phyloP scores from a whole-genome alignment of 139 green algal species.

The Pleodorina starrii region DNA sequence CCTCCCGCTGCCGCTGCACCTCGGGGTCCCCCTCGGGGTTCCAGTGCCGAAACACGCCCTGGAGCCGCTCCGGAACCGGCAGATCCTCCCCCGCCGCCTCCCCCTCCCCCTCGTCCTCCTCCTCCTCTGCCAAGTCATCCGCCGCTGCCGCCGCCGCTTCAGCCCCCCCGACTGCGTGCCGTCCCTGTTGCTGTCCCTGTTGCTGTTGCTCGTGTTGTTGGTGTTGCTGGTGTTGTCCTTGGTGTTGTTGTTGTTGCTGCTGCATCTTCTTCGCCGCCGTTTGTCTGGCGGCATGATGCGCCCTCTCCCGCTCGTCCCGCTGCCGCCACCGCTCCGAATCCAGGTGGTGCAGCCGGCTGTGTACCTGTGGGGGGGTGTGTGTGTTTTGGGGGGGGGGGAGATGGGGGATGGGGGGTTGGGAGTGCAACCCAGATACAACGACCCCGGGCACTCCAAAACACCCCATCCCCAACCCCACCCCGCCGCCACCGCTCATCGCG shows the following conservation, averaged over 20 bases:
- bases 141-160: constrained; percentile 6
- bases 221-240: too few species aligned
- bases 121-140: too few species aligned
- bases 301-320: background rate
- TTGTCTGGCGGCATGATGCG: too few species aligned
- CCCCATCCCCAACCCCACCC: too few species aligned
- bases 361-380: constrained; percentile 12
- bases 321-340: constrained; percentile 59
- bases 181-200: background rate
- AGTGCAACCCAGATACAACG: too few species aligned
- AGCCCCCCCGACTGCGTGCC: constrained; percentile 11
- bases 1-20: constrained; percentile 61
- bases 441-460: too few species aligned
- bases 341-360: constrained; percentile 71
- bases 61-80: background rate
- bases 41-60: constrained; percentile 48
- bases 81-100: background rate
- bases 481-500: too few species aligned
- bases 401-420: background rate
- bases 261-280: too few species aligned
- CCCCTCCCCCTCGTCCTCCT: constrained; percentile 5
- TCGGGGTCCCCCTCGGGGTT: constrained; percentile 45
- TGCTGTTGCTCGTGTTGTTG: background rate
- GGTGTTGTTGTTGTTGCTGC: too few species aligned
- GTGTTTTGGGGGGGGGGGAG: background rate